A percentile compares a stretch with the other conserved stretches of the same genome.
Conservation (phyloP, 106 monocot genomes). For the Acanthochlamys bracteata region DNA sequence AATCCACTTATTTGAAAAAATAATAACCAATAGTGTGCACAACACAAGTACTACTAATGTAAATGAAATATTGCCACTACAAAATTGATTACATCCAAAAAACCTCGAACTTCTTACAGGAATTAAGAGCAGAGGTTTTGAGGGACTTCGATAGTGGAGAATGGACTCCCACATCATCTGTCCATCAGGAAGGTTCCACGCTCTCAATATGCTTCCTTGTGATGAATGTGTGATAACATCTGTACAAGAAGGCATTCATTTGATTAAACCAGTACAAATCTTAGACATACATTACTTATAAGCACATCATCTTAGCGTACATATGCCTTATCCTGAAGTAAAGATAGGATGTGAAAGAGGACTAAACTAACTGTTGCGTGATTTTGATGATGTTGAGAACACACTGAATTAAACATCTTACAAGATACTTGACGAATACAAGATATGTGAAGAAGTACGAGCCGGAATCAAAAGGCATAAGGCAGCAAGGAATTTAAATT, state of each 20-base stretch:
- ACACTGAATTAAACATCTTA: no score
- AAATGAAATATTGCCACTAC: neutral
- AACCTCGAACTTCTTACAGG: constrained; percentile 35
- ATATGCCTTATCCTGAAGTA: neutral
- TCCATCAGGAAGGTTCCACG: constrained; percentile 99
- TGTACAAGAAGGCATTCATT: constrained; percentile 18
- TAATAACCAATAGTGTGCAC: neutral
- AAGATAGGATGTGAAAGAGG: no score
- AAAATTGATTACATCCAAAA: neutral
- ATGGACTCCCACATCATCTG: constrained; percentile 88
- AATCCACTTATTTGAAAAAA: no score
- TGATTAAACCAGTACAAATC: neutral
- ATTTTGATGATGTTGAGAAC: no score
- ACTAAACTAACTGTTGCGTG: no score
- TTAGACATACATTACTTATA: neutral
- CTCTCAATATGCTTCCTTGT: constrained; percentile 71
- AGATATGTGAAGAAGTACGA: no score
- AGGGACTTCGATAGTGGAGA: constrained; percentile 47
- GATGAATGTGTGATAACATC: constrained; percentile 93
- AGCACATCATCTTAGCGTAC: neutral
- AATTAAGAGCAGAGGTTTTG: constrained; percentile 57
- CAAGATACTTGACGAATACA: no score
- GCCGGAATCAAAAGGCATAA: no score
- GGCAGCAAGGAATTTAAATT: neutral
- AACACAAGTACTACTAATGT: no score